A percentile compares a stretch with the other conserved stretches of the same genome.
These are phyloP conservation scores for Vickermania spadyakhi DNA, from an alignment of 208 protist species.

Conservation along the genomic window DNA sequence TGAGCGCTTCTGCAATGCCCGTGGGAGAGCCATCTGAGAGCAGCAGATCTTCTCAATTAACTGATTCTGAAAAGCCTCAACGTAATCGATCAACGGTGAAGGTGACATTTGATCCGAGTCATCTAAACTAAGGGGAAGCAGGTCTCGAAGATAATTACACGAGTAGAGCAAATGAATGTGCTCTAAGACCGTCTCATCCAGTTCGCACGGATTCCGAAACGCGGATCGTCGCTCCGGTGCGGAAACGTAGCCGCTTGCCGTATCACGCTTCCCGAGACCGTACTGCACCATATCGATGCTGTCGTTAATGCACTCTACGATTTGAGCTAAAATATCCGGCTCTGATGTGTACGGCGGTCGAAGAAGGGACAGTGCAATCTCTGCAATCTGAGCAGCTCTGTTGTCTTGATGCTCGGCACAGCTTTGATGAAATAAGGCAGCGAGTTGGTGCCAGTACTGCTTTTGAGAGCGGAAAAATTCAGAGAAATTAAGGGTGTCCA, in stretches of 20 bases:
- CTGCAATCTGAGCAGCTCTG: conserved; percentile 25
- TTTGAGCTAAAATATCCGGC: conserved; percentile 58
- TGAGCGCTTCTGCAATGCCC: conserved; percentile 20
- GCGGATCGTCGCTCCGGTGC: conserved; percentile 52
- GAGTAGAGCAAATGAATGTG: conserved; percentile 70
- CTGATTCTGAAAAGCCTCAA: conserved; percentile 40
- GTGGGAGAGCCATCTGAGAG: conserved; percentile 21
- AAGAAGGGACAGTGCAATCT: conserved; percentile 44
- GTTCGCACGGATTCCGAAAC: conserved; percentile 62
- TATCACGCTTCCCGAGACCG: conserved; percentile 43
- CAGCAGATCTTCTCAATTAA: conserved; percentile 52
- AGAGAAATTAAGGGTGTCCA: conserved; percentile 47
- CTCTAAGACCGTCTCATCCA: conserved; percentile 25
- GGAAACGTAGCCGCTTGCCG: conserved; percentile 51
- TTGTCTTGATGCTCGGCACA: conserved; percentile 18
- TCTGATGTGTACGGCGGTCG: conserved; percentile 58
- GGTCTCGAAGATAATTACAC: conserved; percentile 51
- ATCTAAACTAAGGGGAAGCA: conserved; percentile 66
- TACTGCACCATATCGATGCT: conserved; percentile 78
- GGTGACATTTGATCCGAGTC: conserved; percentile 38
- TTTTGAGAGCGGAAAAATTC: conserved; percentile 35
- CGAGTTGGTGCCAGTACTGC: conserved; percentile 43
- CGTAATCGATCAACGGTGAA: conserved; percentile 46
- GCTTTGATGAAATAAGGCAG: conserved; percentile 32
- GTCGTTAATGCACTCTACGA: conserved; percentile 55